Conservation (phyloP, 2,329 filamentous ascomycete species). For the Diaporthe australafricana region DNA sequence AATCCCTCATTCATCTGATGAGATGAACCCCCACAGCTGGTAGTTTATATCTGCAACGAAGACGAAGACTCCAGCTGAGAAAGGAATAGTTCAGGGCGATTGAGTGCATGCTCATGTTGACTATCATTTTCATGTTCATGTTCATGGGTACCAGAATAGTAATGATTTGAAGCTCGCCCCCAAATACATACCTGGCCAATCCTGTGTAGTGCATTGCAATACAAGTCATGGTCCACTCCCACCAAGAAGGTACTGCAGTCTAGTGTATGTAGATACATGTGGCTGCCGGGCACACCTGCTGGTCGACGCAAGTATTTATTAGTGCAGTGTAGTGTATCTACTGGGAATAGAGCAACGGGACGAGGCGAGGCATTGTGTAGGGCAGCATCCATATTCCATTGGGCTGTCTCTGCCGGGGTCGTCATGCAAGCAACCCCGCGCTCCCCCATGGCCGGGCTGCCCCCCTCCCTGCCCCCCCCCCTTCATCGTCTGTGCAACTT, state of each 20-base stretch:
- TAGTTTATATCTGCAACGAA: neutral
- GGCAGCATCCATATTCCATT: conserved; percentile 24
- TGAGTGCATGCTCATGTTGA: neutral
- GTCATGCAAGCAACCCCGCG: conserved; percentile 30
- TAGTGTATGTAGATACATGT: neutral
- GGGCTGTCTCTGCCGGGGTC: conserved; percentile 12
- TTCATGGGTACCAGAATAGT: conserved; percentile 9
- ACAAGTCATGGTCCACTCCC: too few species aligned
- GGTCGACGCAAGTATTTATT: neutral
- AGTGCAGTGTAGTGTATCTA: neutral
- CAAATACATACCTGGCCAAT: conserved; percentile 19
- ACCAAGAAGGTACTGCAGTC: neutral
- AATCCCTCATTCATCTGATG: neutral
- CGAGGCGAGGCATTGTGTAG: conserved; percentile 17
- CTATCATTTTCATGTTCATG: neutral
- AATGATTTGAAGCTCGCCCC: neutral
- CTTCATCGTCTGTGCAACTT: neutral
- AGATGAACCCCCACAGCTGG: neutral
- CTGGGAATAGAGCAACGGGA: neutral
- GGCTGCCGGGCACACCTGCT: neutral
- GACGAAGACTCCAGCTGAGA: neutral
- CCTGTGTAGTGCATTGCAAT: conserved; percentile 8
- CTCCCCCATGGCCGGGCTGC: neutral
- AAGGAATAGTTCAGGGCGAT: neutral
- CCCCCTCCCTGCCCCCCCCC: neutral